Evolutionary conservation across 306 rosid genomes (phyloP), one percentile per base, ranked within the genome.

Genomic region (Hylodesmum podocarpum): DNA sequence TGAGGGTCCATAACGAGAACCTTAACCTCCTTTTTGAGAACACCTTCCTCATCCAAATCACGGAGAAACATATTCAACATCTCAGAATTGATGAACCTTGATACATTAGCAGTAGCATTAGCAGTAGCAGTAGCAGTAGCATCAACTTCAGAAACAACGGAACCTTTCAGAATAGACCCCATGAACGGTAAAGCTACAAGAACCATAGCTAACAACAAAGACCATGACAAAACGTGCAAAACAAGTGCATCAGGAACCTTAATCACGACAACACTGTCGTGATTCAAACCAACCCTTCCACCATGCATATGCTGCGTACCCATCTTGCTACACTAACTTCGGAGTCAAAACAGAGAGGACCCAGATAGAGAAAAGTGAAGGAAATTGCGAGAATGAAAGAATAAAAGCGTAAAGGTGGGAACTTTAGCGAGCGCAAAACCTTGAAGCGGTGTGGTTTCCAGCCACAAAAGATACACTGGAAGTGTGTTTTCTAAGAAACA

Each of bases 371-470:
- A 79, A 75, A 63, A 34, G 25, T 9, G 77, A 19, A 76, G 70
- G 58, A 41, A 10, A 64, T 50, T 19, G 27, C 68, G 1, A 62
- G 36, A 55, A 47, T 6, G 49, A 12, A 50, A 62, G 40, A 11
- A 15, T 25, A 29, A 14, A 27, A 49, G 34, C 59, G 39, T 19
- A 37, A 44, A 63, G 78, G 71, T 31, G 16, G 6, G 68, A 57
- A 36, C 16, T 15, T 73, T 91, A 91, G 86, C 96, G 96, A 29
- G 85, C 31, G 77, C 91, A 87, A 62, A 91, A 91, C 69, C 93
- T 87, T 54, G 96, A 71, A 50, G 96, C 87, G 33, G 96, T 87
- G 85, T 92, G 77, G 77, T 90, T 92, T 28, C 89, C 97, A 83
- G 92, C 96, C 88, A 87, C 84, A 72, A 92, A 92, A 46, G 92